Evolutionary conservation across 164 flowering plant genomes (phyloP), one percentile per base, ranked within the genome.

Genomic region (Aristolochia contorta): DNA sequence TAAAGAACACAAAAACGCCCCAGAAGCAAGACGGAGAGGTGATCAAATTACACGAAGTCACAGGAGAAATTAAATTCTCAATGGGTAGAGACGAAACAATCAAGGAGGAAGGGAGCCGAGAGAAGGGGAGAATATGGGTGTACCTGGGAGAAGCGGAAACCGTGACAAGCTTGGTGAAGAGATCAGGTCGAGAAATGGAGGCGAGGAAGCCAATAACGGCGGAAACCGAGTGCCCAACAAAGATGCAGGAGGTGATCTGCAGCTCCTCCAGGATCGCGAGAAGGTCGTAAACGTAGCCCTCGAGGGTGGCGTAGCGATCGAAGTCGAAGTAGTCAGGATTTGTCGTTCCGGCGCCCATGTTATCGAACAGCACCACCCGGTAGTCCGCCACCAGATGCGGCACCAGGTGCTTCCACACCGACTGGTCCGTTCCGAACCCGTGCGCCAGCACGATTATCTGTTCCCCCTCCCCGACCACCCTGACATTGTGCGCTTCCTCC

Each of bases 191-290:
- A 43, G 68, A 30, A 63, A 90, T 74, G 69, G 99, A 86, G 45
- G 99, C 99, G 7, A 88, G 61, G 59, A 72, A 76, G 20, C 95
- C 97, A 48, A 84, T 62, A 65, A 82, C 65, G 61, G 81, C 85
- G 14, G 97, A 88, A 21, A 94, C 80, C 2, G 97, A 94, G 72
- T 91, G 99, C 22, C 96, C 99, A 13, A 94, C 95, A 46, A 75
- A 81, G 48, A 88, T 74, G 72, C 99, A 94, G 16, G 86, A 78
- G 0, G 57, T 45, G 19, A 91, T 54, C 10, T 54, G 74, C 6
- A 90, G 77, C 67, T 86, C 97, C 57, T 88, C 80, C 7, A 82
- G 62, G 6, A 83, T 77, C 53, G 82, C 82, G 45, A 83, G 67
- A 46, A 83, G 68, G 64, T 83, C 87, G 56, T 64, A 73, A 49